These are phyloP conservation scores for Tetragonia tetragonoides DNA, from an alignment of 148 eudicot species.

Conservation along the genomic window DNA sequence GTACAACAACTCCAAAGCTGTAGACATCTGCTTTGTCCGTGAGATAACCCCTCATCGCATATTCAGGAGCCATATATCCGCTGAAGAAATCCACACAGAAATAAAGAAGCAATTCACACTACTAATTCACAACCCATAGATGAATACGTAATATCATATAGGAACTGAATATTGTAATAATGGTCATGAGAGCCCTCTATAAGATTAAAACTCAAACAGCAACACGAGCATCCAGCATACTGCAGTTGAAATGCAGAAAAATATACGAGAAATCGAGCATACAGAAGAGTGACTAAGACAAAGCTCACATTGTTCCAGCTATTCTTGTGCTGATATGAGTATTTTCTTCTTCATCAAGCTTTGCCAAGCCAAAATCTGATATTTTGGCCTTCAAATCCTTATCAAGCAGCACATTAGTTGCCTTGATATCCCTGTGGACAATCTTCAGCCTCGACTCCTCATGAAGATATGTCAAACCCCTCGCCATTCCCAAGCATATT, in stretches of 20 bases:
- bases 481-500: constrained; percentile 55
- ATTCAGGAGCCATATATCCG: constrained; percentile 95
- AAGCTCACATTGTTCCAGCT: constrained; percentile 75
- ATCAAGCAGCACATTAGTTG: constrained; percentile 79
- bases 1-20: constrained; percentile 74
- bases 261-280: too few relatives aligned
- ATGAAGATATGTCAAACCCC: constrained; percentile 60
- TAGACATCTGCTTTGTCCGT: constrained; percentile 92
- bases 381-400: constrained; percentile 79
- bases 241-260: neutral
- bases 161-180: too few relatives aligned
- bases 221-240: neutral
- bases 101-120: neutral
- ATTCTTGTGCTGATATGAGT: constrained; percentile 76
- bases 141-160: too few relatives aligned
- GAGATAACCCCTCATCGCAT: constrained; percentile 86
- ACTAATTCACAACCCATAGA: too few relatives aligned
- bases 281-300: neutral
- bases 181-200: too few relatives aligned
- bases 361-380: constrained; percentile 86
- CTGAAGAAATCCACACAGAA: constrained; percentile 30
- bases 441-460: constrained; percentile 61
- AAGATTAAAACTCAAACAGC: neutral
- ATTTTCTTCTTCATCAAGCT: constrained; percentile 74
- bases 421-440: constrained; percentile 84